Evolutionary conservation across 192 early-diverging fungal species (phyloP), one percentile per base, ranked within the genome.

Genomic region (Umbelopsis sp.): DNA sequence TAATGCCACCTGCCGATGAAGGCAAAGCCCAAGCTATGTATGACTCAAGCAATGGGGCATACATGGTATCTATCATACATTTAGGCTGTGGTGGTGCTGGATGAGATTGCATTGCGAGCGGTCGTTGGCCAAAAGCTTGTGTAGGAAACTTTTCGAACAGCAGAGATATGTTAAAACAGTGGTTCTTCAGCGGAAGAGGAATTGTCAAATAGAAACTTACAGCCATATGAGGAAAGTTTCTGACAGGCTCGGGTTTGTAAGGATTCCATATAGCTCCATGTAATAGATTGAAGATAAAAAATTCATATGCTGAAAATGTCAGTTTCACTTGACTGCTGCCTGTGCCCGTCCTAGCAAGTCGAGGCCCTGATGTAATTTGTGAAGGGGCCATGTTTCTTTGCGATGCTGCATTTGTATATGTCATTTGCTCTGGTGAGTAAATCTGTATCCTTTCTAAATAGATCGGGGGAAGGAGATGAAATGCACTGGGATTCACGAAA

Each of bases 251-350:
- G 27, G 21, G 55, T 16, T 61, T 61, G 13, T 61, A 61, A 12
- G 55, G 27, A 7, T 61, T 61, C 55, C 55, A 61, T 18, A 61
- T 61, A 8, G 55, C 55, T 25, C 55, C 55, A 61, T 61, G 55
- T 35, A 61, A 18, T 13, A 61, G 27, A 35, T 61, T 61, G 30
- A 61, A 61, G 13, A 61, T 61, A 13, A 61, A 61, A 35, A 61
- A 61, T 18, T 61, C 55, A 35, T 61, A 61, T 11, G 55, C 55
- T 2, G 55, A 61, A 30, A 61, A 61, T 1, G 55, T 61, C 15
- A 61, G 16, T 16, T 61, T 61, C 2, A 61, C 27, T 12, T 61
- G 33, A 18, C 23, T 61, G 10, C 12, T 12, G 7, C 55, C 55
- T 25, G 55, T n/a, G 16, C 2, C 16, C 1, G 55, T 7, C 16